These are phyloP conservation scores for Tulasnella sp. DNA, from an alignment of 768 basidiomycete species.

Conservation along the genomic window DNA sequence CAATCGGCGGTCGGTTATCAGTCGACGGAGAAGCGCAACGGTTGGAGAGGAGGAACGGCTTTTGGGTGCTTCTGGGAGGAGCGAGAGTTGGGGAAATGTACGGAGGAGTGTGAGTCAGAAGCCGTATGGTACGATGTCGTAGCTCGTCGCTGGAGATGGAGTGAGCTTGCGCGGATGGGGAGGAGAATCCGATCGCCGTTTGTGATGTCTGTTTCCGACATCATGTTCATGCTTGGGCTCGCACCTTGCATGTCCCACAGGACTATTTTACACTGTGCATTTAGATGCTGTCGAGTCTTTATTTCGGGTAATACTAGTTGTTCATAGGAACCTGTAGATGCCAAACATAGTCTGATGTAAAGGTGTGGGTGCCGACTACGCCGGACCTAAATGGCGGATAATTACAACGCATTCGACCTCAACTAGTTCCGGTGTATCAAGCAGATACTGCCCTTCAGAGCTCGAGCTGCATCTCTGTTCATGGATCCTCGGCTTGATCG, in stretches of 20 bases:
- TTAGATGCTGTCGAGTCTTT: not conserved
- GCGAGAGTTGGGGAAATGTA: not conserved
- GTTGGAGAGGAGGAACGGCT: slow-evolving; percentile 11
- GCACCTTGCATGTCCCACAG: too few relatives aligned
- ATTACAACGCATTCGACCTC: too few relatives aligned
- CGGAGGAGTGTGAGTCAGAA: not conserved
- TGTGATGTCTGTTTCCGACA: not conserved
- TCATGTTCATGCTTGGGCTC: not conserved
- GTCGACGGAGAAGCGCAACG: not conserved
- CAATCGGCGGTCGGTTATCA: not conserved
- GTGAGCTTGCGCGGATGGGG: not conserved
- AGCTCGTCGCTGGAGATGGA: not conserved
- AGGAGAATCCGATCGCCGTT: not conserved
- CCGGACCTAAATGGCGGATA: too few relatives aligned
- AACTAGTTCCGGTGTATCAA: too few relatives aligned
- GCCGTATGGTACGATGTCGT: not conserved
- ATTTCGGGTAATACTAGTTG: not conserved
- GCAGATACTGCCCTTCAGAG: too few relatives aligned
- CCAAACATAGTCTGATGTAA: too few relatives aligned
- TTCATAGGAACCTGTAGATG: not conserved
- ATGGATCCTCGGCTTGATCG: not conserved
- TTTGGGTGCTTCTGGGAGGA: not conserved
- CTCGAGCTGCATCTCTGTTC: not conserved
- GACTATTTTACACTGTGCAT: not conserved
- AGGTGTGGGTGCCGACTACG: too few relatives aligned